Conservation (phyloP, 495 filamentous ascomycete genomes). For the Hypoxylon subgilvum region DNA sequence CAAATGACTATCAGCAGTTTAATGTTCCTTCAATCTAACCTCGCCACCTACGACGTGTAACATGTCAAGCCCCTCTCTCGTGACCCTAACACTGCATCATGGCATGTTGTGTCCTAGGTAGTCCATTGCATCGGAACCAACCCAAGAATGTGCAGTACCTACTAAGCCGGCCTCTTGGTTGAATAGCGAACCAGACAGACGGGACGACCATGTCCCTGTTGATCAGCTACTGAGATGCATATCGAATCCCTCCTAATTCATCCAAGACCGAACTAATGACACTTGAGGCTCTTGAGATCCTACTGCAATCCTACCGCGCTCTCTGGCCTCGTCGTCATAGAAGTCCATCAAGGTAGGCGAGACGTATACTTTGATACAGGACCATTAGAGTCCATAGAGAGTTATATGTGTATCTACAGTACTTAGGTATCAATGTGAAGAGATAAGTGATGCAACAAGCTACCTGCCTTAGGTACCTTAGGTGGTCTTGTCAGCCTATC, state of each 20-base stretch:
- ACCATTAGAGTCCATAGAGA: too few species aligned
- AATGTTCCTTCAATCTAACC: conserved; percentile 5
- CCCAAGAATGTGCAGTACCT: conserved; percentile 8
- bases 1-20: not conserved
- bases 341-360: not conserved
- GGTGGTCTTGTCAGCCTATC: conserved; percentile 21
- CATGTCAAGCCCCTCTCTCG: too few species aligned
- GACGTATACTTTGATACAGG: not conserved
- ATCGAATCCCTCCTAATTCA: conserved; percentile 3
- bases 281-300: conserved; percentile 9
- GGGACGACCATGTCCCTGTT: conserved; percentile 30
- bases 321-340: not conserved
- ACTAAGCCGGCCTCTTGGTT: conserved; percentile 13
- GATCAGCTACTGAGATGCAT: conserved; percentile 17
- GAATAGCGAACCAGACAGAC: conserved; percentile 19
- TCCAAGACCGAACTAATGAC: conserved; percentile 4
- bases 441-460: conserved; percentile 25
- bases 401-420: too few species aligned
- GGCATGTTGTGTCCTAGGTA: too few species aligned
- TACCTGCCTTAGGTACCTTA: too few species aligned
- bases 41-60: conserved; percentile 9
- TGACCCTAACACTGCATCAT: too few species aligned
- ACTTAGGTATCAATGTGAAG: too few species aligned
- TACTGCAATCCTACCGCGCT: not conserved
- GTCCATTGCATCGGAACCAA: conserved; percentile 6